phyloP scores from a whole-genome alignment of 2,329 filamentous ascomycete genomes.

The Penicillium crustosum region DNA sequence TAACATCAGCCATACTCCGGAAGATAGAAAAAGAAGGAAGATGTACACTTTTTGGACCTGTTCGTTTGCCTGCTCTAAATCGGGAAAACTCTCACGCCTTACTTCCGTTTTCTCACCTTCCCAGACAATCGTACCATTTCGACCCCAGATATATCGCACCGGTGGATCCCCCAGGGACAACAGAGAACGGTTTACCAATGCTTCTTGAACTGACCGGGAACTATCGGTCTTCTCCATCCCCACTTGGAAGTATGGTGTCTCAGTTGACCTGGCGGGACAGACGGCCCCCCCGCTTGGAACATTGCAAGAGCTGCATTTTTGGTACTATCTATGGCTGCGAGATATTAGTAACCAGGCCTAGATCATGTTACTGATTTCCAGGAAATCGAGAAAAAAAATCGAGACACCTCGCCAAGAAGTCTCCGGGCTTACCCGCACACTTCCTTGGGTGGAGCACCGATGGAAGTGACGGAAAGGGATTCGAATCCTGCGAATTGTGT shows the following conservation, averaged over 20 bases:
- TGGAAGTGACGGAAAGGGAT: neutral
- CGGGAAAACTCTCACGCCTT: neutral
- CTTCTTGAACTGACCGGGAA: neutral
- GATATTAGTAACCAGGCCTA: neutral
- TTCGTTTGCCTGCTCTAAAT: neutral
- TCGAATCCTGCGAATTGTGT: neutral
- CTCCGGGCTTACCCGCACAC: neutral
- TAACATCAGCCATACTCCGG: neutral
- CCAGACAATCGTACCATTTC: neutral
- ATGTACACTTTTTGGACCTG: neutral
- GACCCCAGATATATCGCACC: neutral
- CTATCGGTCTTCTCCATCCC: neutral
- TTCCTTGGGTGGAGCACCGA: neutral
- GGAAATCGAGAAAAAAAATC: neutral
- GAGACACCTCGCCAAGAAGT: neutral
- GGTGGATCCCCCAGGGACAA: neutral
- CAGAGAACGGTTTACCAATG: neutral
- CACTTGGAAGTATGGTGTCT: neutral
- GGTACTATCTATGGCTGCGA: neutral
- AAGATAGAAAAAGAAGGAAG: neutral
- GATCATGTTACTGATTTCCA: neutral
- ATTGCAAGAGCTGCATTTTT: neutral
- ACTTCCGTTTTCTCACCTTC: neutral
- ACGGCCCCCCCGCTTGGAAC: neutral
- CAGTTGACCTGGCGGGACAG: neutral